phyloP scores from a whole-genome alignment of 805 yeast genomes.

The Spathaspora boniae region DNA sequence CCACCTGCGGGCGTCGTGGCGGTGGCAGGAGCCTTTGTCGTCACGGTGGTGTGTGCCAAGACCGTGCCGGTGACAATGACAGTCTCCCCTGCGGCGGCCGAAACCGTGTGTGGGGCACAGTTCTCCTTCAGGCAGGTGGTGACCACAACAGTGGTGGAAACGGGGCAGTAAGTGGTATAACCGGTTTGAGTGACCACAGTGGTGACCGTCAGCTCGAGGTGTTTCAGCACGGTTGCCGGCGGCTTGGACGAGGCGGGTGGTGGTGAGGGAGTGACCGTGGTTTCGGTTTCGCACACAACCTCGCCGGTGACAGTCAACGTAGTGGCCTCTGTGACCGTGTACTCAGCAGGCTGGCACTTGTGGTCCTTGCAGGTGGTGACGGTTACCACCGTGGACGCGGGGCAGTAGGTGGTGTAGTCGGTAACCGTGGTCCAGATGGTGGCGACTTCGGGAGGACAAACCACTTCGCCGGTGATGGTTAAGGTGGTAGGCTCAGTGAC shows the following conservation, averaged over 20 bases:
- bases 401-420: conserved; percentile 59
- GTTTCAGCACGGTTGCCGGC: background rate
- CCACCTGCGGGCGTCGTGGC: conserved; percentile 8
- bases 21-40: conserved; percentile 39
- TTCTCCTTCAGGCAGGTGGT: conserved; percentile 34
- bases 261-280: conserved; percentile 1
- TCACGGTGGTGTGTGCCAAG: background rate
- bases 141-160: conserved; percentile 56
- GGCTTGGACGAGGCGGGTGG: too few relatives aligned
- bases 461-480: conserved; percentile 70
- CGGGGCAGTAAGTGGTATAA: conserved; percentile 65
- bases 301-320: conserved; percentile 81
- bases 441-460: conserved; percentile 13
- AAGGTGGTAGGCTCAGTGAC: conserved; percentile 72
- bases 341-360: conserved; percentile 34
- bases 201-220: conserved; percentile 15
- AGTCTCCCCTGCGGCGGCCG: conserved; percentile 70
- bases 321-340: conserved; percentile 68
- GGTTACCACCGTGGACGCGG: conserved; percentile 58
- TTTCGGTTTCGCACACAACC: conserved; percentile 6
- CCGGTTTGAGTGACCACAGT: conserved; percentile 47
- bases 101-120: conserved; percentile 43
- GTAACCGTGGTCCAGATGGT: conserved; percentile 49
- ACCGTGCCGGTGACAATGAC: conserved; percentile 73
- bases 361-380: conserved; percentile 42